Base-by-base conservation (phyloP, 2,329 filamentous ascomycete genomes). In the Venturia aucupariae region DNA sequence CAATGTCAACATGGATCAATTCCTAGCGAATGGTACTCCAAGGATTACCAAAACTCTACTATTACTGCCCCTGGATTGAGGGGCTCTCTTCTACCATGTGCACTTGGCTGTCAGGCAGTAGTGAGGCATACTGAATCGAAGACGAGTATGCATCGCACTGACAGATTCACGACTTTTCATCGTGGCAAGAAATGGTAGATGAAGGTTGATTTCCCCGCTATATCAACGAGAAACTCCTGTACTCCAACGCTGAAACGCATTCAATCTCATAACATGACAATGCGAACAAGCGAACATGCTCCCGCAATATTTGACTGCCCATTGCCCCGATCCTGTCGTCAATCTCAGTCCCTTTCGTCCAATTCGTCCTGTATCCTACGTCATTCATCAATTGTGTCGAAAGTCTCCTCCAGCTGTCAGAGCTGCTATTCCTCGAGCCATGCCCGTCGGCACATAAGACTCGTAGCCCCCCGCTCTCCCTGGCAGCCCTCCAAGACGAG, bases 341-440 rank as follows among this genome's bases (percentile, higher is more conserved):
- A 27, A 15, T 24, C 22, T 5, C 11, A 8, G 4, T 8, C 22
- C 46, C 22, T 27, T 15, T 46, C n/a, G 3, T 22, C 51, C 8
- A 13, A 57, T 8, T 11, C 27, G 35, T 57, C 30, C 30, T 57
- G 51, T 15, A 19, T 57, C 30, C 30, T 57, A 30, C 27, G 8
- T 35, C 19, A 11, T 17, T 11, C 46, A 24, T 51, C 44, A 51
- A 62, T 62, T 62, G 41, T 48, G 39, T 48, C 60, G 41, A n/a
- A 24, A 46, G 17, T 62, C 60, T 13, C 60, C 60, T 51, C 60
- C 60, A 35, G 60, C 44, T 15, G 60, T 62, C n/a, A 62, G 22
- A 15, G 60, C 60, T 38, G 60, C 32, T 27, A 62, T 48, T 19
- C 60, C 60, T 24, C 44, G 60, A 30, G 60, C 60, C 60, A 62